phyloP scores from a whole-genome alignment of 495 filamentous ascomycete species.

The Tuber aestivum region DNA sequence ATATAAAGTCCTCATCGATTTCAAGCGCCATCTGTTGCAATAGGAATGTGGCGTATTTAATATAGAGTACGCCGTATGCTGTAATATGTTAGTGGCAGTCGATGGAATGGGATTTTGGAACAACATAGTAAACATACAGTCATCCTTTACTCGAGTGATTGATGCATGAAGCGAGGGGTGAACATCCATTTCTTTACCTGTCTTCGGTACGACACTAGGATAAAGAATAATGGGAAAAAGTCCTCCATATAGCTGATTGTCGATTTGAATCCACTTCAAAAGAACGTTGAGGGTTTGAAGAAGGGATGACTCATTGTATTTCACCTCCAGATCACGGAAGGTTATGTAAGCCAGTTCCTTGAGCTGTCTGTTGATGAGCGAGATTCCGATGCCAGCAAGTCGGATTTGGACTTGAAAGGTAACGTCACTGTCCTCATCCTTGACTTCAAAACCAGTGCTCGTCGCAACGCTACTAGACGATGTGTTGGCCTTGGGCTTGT shows the following conservation, averaged over 20 bases:
- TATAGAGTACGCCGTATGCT: constrained; percentile 90
- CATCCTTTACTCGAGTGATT: constrained; percentile 92
- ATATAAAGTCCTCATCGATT: constrained; percentile 96
- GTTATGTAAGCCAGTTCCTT: constrained; percentile 92
- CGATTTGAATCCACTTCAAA: constrained; percentile 98
- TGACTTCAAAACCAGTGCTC: constrained; percentile 76
- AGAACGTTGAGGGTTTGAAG: constrained; percentile 85
- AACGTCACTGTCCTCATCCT: constrained; percentile 75
- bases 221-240: constrained; percentile 97
- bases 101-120: neutral
- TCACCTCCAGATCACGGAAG: constrained; percentile 84
- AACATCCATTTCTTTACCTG: constrained; percentile 90
- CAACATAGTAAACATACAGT: constrained; percentile 48
- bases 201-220: constrained; percentile 97
- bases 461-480: constrained; percentile 49
- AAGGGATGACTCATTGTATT: constrained; percentile 81
- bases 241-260: constrained; percentile 96
- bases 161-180: constrained; percentile 90
- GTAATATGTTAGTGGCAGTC: constrained; percentile 13
- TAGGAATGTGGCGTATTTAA: constrained; percentile 92
- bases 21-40: constrained; percentile 98
- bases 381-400: constrained; percentile 86
- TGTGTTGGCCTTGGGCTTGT: constrained; percentile 68
- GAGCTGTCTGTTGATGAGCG: constrained; percentile 83
- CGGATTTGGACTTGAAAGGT: constrained; percentile 83